These are phyloP conservation scores for Isatis lusitanica DNA, from an alignment of 441 rosid species.

Conservation along the genomic window DNA sequence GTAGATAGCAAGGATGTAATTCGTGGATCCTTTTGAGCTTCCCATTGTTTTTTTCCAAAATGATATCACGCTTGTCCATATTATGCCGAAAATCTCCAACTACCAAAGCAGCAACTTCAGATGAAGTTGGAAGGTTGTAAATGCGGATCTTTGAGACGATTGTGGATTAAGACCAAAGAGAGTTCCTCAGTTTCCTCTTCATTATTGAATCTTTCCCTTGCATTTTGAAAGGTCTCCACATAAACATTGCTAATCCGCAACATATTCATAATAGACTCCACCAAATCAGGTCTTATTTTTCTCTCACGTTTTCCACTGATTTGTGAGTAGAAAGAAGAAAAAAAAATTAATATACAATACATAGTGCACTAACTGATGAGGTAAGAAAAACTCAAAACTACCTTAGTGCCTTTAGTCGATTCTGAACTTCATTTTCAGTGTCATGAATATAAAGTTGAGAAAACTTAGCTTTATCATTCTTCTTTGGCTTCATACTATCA, in stretches of 20 bases:
- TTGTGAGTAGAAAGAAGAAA: neutral
- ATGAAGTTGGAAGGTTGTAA: neutral
- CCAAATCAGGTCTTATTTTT: neutral
- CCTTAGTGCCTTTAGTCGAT: neutral
- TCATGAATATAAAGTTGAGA: neutral
- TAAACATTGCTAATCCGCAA: neutral
- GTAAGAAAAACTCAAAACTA: no score
- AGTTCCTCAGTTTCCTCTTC: neutral
- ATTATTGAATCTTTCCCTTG: neutral
- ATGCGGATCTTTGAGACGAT: neutral
- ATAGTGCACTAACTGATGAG: no score
- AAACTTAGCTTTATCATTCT: neutral
- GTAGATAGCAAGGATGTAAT: neutral
- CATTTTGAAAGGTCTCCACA: neutral
- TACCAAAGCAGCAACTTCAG: neutral
- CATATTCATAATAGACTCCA: neutral
- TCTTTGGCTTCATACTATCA: neutral
- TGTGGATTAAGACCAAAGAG: neutral
- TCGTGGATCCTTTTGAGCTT: neutral
- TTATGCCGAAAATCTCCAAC: neutral
- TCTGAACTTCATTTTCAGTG: neutral
- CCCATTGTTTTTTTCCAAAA: neutral
- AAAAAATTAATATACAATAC: no score
- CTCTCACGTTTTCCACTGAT: neutral
- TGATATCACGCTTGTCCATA: neutral